Evolutionary conservation across 2,329 filamentous ascomycete genomes (phyloP), one percentile per base, ranked within the genome.

Genomic region (Neurospora sp.): DNA sequence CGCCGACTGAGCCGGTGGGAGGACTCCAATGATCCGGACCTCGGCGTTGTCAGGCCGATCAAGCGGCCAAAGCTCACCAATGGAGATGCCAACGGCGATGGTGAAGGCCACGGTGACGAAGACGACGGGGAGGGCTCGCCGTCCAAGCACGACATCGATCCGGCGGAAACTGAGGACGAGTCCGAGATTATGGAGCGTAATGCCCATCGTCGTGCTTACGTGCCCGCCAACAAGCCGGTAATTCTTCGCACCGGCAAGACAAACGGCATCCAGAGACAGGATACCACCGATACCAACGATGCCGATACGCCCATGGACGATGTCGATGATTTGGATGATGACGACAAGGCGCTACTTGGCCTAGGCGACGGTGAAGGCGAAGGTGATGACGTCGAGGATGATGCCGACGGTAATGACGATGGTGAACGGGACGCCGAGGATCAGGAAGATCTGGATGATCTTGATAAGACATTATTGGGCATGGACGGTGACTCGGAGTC

Each of bases 1-100:
- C 85, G 92, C 37, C 85, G 92, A 52, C 81, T 95, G n/a, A 82
- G 86, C 68, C 85, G 92, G 39, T 95, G 92, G 92, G 85, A 88
- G 66, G 81, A 81, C n/a, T 80, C 81, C 2, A 81, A 78, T 11
- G 80, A 80, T n/a, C 75, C 78, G 0, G 72, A 72, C 33, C 78
- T 84, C 3, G 84, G 83, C 2, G 82, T 86, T 19, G 79, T 88
- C 69, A 76, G 79, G 3, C 79, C 84, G 0, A 73, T 81, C 46
- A 88, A 87, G 80, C 79, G 77, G 36, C 77, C 73, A 39, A 79
- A 75, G 62, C 73, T 68, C 28, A 68, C 70, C 67, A 71, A 69
- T 71, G 73, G 70, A 67, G 68, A 12, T 6, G 71, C 70, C 10
- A 77, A 78, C 38, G 77, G 77, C 8, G 76, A 71, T 28, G 74